Evolutionary conservation across 345 rosid species (phyloP).

Genomic region (Heritiera fomes): DNA sequence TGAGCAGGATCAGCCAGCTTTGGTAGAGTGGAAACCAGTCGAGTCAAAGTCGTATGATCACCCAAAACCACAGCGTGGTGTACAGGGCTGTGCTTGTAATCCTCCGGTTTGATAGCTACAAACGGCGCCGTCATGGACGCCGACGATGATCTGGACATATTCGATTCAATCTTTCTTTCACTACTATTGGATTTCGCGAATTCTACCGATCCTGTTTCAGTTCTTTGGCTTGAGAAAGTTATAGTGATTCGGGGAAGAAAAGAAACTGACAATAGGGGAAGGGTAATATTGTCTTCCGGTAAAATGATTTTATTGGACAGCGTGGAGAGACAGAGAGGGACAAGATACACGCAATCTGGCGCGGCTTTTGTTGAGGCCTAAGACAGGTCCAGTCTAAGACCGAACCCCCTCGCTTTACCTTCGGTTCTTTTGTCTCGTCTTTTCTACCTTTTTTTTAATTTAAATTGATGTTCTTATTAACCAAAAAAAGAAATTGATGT

Average conservation of each 20-base stretch:
- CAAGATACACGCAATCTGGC: constrained; percentile 43
- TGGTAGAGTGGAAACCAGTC: constrained; percentile 69
- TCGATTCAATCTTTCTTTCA: neutral
- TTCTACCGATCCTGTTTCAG: too few species aligned
- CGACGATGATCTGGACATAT: constrained; percentile 52
- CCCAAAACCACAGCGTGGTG: constrained; percentile 81
- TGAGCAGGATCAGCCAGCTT: constrained; percentile 60
- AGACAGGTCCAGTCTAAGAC: neutral
- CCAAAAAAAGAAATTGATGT: neutral
- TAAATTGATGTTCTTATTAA: neutral
- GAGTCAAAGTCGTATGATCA: constrained; percentile 65
- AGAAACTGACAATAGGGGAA: neutral
- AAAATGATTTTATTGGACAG: constrained; percentile 17
- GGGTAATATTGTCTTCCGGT: constrained; percentile 23
- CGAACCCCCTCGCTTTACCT: neutral
- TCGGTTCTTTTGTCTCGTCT: neutral
- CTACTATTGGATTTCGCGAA: neutral
- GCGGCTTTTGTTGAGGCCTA: constrained; percentile 37
- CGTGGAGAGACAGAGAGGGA: constrained; percentile 23
- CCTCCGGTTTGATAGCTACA: constrained; percentile 53
- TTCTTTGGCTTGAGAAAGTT: too few species aligned
- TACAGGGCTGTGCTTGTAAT: constrained; percentile 79
- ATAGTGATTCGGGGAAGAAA: too few species aligned
- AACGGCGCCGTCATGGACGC: constrained; percentile 40
- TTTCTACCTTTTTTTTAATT: neutral